These are phyloP conservation scores for Blastobotrys ciferrii DNA, from an alignment of 1,139 yeast species.

Conservation along the genomic window DNA sequence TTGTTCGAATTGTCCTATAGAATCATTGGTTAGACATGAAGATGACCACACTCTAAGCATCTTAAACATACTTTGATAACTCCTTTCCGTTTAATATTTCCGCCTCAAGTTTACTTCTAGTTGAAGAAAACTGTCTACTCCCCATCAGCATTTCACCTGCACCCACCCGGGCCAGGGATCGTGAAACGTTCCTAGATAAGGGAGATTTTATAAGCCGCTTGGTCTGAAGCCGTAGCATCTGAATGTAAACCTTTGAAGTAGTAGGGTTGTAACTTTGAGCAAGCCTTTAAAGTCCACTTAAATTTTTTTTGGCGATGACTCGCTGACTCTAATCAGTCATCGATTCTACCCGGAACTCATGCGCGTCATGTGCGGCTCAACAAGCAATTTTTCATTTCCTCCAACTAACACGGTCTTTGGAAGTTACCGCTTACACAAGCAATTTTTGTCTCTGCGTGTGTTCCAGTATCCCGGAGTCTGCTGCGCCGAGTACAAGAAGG, in stretches of 20 bases:
- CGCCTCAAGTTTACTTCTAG: conserved; percentile 25
- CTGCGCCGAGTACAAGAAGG: too few species aligned
- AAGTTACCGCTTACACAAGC: neutral
- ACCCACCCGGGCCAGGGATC: neutral
- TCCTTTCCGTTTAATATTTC: conserved; percentile 67
- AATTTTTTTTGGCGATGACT: too few species aligned
- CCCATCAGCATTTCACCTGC: neutral
- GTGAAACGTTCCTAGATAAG: neutral
- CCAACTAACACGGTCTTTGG: too few species aligned
- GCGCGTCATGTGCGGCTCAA: neutral
- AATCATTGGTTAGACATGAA: neutral
- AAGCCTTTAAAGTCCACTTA: too few species aligned
- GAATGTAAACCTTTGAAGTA: neutral
- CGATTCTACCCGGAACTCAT: neutral
- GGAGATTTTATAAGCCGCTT: conserved; percentile 1
- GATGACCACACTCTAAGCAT: neutral
- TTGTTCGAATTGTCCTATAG: conserved; percentile 13
- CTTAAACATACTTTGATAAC: conserved; percentile 48
- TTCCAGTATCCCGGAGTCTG: too few species aligned
- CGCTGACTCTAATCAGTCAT: neutral
- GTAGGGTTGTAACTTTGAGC: too few species aligned
- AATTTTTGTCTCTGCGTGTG: neutral
- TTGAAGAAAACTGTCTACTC: conserved; percentile 15
- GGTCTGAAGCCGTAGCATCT: conserved; percentile 6
- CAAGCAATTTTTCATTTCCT: neutral